Conservation (phyloP, 495 filamentous ascomycete species). For the Bacidia rubella region DNA sequence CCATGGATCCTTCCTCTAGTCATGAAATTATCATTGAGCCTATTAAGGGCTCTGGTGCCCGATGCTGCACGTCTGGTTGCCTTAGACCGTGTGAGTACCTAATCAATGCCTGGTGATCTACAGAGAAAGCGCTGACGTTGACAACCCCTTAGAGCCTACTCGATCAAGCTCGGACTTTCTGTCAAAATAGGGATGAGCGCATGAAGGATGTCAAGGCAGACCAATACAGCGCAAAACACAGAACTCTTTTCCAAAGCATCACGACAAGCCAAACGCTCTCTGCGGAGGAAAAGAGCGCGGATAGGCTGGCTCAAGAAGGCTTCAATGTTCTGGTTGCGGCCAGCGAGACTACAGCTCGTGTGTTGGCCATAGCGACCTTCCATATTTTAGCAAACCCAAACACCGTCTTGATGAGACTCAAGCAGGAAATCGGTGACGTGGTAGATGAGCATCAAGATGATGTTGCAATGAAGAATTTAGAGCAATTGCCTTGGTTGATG, state of each 20-base stretch:
- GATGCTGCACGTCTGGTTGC: conserved; percentile 8
- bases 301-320: conserved; percentile 22
- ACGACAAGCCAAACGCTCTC: conserved; percentile 10
- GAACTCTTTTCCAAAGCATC: conserved; percentile 21
- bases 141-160: not conserved
- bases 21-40: conserved; percentile 2
- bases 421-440: conserved; percentile 10
- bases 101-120: not conserved
- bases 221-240: not conserved
- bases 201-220: not conserved
- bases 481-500: conserved; percentile 4
- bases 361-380: conserved; percentile 19
- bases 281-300: conserved; percentile 16
- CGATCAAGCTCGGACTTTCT: not conserved
- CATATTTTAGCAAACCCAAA: conserved; percentile 18
- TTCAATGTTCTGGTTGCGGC: conserved; percentile 20
- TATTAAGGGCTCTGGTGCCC: conserved; percentile 1
- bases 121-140: no score
- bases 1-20: conserved; percentile 9
- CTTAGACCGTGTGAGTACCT: conserved; percentile 2
- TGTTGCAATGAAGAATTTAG: conserved; percentile 10
- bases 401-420: conserved; percentile 8
- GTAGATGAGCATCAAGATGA: conserved; percentile 4
- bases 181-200: not conserved
- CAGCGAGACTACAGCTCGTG: conserved; percentile 23